These are phyloP conservation scores for Cystobasidium tubakii DNA, from an alignment of 768 basidiomycete genomes.

Conservation along the genomic window DNA sequence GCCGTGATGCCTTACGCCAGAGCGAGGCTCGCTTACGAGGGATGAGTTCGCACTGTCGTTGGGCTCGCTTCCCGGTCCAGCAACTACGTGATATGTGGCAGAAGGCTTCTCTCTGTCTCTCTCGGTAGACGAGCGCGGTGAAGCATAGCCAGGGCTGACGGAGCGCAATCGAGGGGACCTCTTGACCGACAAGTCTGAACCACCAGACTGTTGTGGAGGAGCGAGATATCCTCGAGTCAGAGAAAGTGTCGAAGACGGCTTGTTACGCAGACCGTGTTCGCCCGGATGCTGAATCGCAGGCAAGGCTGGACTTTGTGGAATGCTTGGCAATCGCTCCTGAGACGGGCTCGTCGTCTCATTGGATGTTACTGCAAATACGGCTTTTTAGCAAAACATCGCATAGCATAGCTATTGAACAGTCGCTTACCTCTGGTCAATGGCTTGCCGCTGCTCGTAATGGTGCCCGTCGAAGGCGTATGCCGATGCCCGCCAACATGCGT, in stretches of 20 bases:
- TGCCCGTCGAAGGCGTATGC: slow-evolving; percentile 17
- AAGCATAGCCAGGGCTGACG: neutral
- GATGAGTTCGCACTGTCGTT: slow-evolving; percentile 34
- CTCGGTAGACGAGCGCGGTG: slow-evolving; percentile 29
- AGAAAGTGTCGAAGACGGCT: slow-evolving; percentile 21
- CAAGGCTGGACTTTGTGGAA: neutral
- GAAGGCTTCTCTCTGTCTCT: slow-evolving; percentile 19
- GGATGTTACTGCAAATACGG: neutral
- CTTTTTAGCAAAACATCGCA: neutral
- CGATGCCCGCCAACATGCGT: neutral
- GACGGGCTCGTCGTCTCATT: neutral
- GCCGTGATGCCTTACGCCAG: neutral
- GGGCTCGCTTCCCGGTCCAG: slow-evolving; percentile 29
- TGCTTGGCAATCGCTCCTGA: neutral
- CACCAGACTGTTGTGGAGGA: slow-evolving; percentile 12
- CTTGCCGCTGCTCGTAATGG: slow-evolving; percentile 27
- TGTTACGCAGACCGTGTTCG: slow-evolving; percentile 18
- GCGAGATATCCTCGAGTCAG: neutral
- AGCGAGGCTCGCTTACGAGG: slow-evolving; percentile 32
- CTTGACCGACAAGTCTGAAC: slow-evolving; percentile 23
- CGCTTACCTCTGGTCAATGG: slow-evolving; percentile 4
- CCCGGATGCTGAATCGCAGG: neutral
- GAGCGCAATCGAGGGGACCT: slow-evolving; percentile 11
- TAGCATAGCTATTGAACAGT: no score
- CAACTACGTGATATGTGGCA: slow-evolving; percentile 24